Conservation (phyloP, 1,284 basidiomycete species). For the Papiliotrema flavescens region DNA sequence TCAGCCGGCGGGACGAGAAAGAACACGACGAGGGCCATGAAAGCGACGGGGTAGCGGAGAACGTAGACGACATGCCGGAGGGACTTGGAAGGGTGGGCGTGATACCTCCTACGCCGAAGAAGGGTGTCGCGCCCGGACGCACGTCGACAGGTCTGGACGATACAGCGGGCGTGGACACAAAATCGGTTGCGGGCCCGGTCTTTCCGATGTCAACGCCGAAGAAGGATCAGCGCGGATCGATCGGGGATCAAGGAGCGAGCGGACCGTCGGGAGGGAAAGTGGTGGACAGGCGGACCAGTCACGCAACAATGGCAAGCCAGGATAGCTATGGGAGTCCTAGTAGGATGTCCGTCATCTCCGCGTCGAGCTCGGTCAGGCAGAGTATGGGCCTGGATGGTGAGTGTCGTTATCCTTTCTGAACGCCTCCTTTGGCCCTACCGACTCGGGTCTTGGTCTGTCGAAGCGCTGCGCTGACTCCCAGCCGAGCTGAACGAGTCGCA, state of each 20-base stretch:
- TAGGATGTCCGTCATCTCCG: constrained; percentile 4
- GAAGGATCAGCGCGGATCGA: not conserved
- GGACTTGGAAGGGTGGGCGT: constrained; percentile 6
- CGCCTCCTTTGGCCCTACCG: not conserved
- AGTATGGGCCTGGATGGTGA: constrained; percentile 40
- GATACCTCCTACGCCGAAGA: constrained; percentile 30
- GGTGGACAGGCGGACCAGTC: constrained; percentile 6
- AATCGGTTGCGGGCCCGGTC: not conserved
- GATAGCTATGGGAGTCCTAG: constrained; percentile 9
- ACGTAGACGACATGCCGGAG: not conserved
- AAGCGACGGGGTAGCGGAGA: not conserved
- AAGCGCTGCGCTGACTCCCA: not conserved
- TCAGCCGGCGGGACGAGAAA: not conserved
- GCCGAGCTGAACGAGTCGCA: constrained; percentile 7
- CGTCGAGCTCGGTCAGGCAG: not conserved
- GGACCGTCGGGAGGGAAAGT: constrained; percentile 10
- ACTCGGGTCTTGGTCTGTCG: not conserved
- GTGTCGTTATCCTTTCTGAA: constrained; percentile 7
- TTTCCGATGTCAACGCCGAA: not conserved
- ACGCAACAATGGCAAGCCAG: constrained; percentile 7
- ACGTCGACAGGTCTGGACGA: no score
- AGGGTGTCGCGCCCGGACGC: not conserved
- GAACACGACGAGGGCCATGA: not conserved
- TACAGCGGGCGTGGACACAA: no score
- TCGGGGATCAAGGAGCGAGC: not conserved